Percentiles rank a stretch among this genome's conserved stretches.
Conservation (phyloP, 75 land plant species). For the Pseudotsuga menziesii region DNA sequence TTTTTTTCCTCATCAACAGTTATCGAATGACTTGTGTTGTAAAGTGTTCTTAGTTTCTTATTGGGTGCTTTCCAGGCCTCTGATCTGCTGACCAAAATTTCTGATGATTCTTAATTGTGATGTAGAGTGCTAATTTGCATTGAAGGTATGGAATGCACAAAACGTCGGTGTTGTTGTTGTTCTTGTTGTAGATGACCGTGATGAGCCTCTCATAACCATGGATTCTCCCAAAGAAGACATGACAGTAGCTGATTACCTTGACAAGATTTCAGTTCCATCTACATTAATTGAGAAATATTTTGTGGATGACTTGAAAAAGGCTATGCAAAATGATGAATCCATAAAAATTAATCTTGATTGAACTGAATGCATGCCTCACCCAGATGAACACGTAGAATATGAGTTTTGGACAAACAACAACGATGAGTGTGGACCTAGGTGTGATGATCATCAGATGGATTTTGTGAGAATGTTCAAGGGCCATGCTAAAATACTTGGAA, state of each 20-base stretch:
- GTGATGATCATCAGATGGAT: conserved; percentile 56
- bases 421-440: conserved; percentile 63
- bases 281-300: conserved; percentile 39
- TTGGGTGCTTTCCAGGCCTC: no score
- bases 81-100: no score
- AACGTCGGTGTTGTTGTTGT: conserved; percentile 50
- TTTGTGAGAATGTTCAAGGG: conserved; percentile 65
- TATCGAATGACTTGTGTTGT: no score
- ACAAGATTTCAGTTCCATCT: conserved; percentile 53
- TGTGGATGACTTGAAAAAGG: conserved; percentile 39
- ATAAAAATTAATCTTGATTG: conserved; percentile 58
- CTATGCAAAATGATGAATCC: conserved; percentile 19
- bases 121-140: conserved; percentile 56
- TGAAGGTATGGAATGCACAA: conserved; percentile 57
- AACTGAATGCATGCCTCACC: conserved; percentile 60
- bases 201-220: conserved; percentile 59
- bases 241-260: conserved; percentile 19
- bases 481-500: conserved; percentile 58
- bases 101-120: not conserved
- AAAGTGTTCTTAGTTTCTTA: no score
- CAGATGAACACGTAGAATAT: conserved; percentile 60
- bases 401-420: conserved; percentile 80
- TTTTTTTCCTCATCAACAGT: no score
- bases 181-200: conserved; percentile 47
- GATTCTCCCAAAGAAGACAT: conserved; percentile 41